A percentile compares a stretch with the other conserved stretches of the same genome.
These are phyloP conservation scores for Dactylella cylindrospora DNA, from an alignment of 2,329 filamentous ascomycete species.

Conservation along the genomic window DNA sequence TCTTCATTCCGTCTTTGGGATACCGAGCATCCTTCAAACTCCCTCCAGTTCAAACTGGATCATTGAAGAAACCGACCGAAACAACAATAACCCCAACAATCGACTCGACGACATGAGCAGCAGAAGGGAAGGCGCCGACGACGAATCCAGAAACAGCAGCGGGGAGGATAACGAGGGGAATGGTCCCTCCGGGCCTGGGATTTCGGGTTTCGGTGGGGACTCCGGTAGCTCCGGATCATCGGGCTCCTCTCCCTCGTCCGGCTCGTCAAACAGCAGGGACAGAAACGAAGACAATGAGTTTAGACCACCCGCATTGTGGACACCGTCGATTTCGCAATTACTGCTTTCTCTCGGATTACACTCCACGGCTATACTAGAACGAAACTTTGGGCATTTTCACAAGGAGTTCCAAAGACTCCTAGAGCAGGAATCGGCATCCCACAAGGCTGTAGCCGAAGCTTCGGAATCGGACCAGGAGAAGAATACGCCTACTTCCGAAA, in stretches of 20 bases:
- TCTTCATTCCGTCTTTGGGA: constrained; percentile 48
- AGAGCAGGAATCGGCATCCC: constrained; percentile 21
- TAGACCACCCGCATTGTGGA: constrained; percentile 5
- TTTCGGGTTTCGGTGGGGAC: constrained; percentile 28
- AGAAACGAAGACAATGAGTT: constrained; percentile 16
- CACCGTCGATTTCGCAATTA: constrained; percentile 25
- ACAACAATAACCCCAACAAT: background rate
- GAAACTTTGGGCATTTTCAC: constrained; percentile 9
- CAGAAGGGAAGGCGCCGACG: constrained; percentile 20
- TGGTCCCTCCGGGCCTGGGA: constrained; percentile 13
- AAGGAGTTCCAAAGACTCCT: constrained; percentile 27
- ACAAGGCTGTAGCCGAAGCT: constrained; percentile 17
- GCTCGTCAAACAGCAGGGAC: constrained; percentile 19
- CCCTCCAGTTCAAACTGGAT: constrained; percentile 45
- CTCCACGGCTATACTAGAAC: constrained; percentile 28
- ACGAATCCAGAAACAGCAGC: constrained; percentile 9
- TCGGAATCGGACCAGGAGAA: constrained; percentile 4
- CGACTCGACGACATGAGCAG: constrained; percentile 27
- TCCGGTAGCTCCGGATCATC: constrained; percentile 25
- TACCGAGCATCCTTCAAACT: constrained; percentile 47
- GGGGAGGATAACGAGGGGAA: constrained; percentile 2
- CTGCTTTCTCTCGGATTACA: constrained; percentile 29
- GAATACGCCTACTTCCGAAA: constrained; percentile 7
- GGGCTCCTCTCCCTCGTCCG: constrained; percentile 22
- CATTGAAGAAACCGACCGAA: constrained; percentile 44